Conservation (phyloP, 441 rosid species). For the Dalechampia spathulata region DNA sequence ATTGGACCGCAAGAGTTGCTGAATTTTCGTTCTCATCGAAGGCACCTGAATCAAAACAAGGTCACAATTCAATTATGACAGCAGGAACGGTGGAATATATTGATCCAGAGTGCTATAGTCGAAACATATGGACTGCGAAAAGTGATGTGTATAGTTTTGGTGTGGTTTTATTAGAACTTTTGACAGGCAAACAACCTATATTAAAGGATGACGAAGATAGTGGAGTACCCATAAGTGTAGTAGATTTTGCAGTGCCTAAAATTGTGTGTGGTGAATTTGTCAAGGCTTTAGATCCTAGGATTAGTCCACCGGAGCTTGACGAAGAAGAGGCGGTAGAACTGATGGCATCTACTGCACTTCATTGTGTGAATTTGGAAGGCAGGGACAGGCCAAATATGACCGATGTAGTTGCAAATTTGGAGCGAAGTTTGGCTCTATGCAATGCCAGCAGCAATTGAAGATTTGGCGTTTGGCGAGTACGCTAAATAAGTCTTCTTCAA, state of each 20-base stretch:
- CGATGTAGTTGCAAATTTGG: slow-evolving; percentile 58
- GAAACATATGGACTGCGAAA: slow-evolving; percentile 58
- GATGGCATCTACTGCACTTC: slow-evolving; percentile 69
- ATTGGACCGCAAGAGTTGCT: slow-evolving; percentile 70
- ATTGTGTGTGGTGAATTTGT: slow-evolving; percentile 34
- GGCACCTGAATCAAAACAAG: slow-evolving; percentile 41
- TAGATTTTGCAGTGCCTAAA: slow-evolving; percentile 52
- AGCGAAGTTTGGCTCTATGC: slow-evolving; percentile 52
- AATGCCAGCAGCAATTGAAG: not conserved
- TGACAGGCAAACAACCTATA: slow-evolving; percentile 67
- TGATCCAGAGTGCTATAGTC: slow-evolving; percentile 71
- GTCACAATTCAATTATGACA: slow-evolving; percentile 35
- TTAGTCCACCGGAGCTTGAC: slow-evolving; percentile 32
- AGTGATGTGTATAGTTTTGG: slow-evolving; percentile 26
- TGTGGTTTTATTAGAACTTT: slow-evolving; percentile 61
- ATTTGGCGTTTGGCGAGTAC: no score
- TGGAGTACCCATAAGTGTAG: slow-evolving; percentile 28
- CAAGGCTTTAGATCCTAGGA: slow-evolving; percentile 46
- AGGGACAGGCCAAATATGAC: slow-evolving; percentile 60
- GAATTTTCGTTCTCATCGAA: slow-evolving; percentile 75
- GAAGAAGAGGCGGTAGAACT: slow-evolving; percentile 78
- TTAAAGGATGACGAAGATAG: slow-evolving; percentile 33
- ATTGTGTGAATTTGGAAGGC: slow-evolving; percentile 66
- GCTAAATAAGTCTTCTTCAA: no score
- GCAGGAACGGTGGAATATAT: slow-evolving; percentile 77